Base-by-base conservation (phyloP, 164 flowering plant genomes). In the Liquidambar formosana region DNA sequence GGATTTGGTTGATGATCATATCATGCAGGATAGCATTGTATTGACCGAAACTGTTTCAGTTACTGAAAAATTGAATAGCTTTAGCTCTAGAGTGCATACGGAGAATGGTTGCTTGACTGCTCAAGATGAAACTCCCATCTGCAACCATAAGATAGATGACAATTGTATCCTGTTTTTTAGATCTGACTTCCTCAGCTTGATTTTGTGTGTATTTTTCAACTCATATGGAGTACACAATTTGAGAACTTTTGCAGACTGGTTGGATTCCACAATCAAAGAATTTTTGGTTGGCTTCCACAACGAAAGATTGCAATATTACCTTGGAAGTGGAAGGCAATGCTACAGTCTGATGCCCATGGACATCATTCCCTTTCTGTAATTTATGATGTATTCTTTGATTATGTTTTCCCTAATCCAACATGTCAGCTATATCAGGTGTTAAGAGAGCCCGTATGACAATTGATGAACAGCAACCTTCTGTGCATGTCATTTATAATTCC, bases 401-500 rank as follows among this genome's bases (percentile, higher is more conserved):
- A 10, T 79, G 73, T 72, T 81, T 77, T 81, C 85, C 86, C 16
- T 86, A 75, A 82, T 61, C 75, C 69, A 38, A 62, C 13, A 16
- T 72, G 63, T 68, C 60, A 93, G 96, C 83, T 69, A 51, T 66
- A 70, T 76, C 86, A 69, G 94, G 96, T 65, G 83, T 77, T 71
- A 94, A 94, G 85, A 85, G 97, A 82, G 75, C 82, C 44, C 82
- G 96, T 53, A 51, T 69, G 63, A 75, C 85, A 57, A 63, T 62
- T 76, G 87, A 78, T 71, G 93, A 83, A 49, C 73, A 79, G 72
- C 83, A 88, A 58, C 90, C 98, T 44, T 84, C 92, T 43, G 95
- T 94, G 53, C 86, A 70, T 78, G 84, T 92, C 57, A 61, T 57
- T 19, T 94, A 87, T 81, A 77, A 76, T 63, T 85, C 83, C 64